A percentile compares a stretch with the other conserved stretches of the same genome.
These are phyloP conservation scores for Blastobotrys petasosporus DNA, from an alignment of 1,139 yeast species.

Conservation along the genomic window DNA sequence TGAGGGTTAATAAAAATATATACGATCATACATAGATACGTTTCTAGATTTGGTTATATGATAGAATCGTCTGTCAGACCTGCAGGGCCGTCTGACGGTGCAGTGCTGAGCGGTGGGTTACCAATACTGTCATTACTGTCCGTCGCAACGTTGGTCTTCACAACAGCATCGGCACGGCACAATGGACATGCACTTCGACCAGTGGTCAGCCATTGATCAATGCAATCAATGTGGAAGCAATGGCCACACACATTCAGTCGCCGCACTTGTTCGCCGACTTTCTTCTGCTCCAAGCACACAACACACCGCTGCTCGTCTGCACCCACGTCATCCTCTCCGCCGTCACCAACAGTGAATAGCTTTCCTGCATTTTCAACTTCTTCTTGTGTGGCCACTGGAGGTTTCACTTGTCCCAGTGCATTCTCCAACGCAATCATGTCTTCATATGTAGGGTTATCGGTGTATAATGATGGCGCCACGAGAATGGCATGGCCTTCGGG, in stretches of 20 bases:
- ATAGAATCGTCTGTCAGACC: too few species aligned
- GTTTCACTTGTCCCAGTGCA: conserved; percentile 42
- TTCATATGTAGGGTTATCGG: conserved; percentile 46
- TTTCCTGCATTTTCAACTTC: conserved; percentile 41
- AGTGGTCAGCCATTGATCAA: conserved; percentile 51
- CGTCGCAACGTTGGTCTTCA: conserved; percentile 1
- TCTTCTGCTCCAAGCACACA: conserved; percentile 46
- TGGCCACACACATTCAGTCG: conserved; percentile 42
- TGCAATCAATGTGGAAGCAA: conserved; percentile 46
- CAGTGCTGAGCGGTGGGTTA: too few species aligned
- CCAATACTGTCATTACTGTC: too few species aligned
- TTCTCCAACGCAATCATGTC: conserved; percentile 42
- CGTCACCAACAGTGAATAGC: conserved; percentile 20
- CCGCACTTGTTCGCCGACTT: conserved; percentile 42
- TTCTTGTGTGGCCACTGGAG: conserved; percentile 39
- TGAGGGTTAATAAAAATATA: too few species aligned
- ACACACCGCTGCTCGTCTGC: conserved; percentile 37
- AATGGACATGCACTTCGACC: conserved; percentile 55
- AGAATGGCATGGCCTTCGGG: conserved; percentile 45
- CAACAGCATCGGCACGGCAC: conserved; percentile 45
- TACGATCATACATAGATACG: too few species aligned
- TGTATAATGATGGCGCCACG: conserved; percentile 42
- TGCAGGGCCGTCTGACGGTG: too few species aligned
- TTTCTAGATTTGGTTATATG: too few species aligned
- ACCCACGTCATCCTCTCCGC: conserved; percentile 10